Evolutionary conservation across 140 eudicot genomes (phyloP).

Genomic region (Flaveria floridana): DNA sequence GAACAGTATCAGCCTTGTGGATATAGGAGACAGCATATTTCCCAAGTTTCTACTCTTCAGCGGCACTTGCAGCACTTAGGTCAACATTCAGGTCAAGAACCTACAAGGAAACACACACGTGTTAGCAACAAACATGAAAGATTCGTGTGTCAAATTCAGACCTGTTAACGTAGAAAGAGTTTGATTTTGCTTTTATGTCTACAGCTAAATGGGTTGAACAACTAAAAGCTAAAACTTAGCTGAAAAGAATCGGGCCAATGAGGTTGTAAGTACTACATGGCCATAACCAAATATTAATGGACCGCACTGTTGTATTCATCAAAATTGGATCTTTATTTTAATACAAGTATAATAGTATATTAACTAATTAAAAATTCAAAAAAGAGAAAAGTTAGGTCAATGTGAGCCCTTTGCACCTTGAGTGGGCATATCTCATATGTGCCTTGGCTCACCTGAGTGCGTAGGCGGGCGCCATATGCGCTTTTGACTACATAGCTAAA

Average conservation of each 20-base stretch:
- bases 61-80: slow-evolving; percentile 94
- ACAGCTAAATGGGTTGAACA: not conserved
- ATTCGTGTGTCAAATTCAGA: not conserved
- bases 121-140: not conserved
- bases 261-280: not conserved
- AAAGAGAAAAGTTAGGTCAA: not conserved
- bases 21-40: slow-evolving; percentile 20
- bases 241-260: not conserved
- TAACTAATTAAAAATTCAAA: not conserved
- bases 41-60: slow-evolving; percentile 67
- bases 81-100: slow-evolving; percentile 87
- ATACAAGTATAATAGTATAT: not conserved
- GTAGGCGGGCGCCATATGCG: not conserved
- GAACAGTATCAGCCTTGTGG: slow-evolving; percentile 3
- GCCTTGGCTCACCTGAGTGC: not conserved
- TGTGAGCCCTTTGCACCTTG: not conserved
- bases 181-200: not conserved
- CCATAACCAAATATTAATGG: not conserved
- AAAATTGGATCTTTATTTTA: not conserved
- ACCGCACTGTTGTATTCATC: not conserved
- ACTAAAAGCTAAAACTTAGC: not conserved
- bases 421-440: no score
- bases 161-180: not conserved
- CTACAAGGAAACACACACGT: slow-evolving; percentile 36
- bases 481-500: not conserved